Evolutionary conservation across 176 grass and related monocot genomes (phyloP), one percentile per base, ranked within the genome.

Genomic region (Oryza punctata): DNA sequence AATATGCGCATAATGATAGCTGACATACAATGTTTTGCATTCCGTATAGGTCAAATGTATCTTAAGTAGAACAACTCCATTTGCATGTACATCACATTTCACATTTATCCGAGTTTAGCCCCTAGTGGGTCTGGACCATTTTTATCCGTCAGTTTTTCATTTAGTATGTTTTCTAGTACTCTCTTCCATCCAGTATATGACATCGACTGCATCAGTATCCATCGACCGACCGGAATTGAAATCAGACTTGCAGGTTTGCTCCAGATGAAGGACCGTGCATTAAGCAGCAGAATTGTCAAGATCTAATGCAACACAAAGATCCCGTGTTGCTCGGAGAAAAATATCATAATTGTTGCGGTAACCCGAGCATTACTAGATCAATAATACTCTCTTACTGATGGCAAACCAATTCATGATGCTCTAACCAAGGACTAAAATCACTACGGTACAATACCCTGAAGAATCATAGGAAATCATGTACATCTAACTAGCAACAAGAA

Each of bases 401-500:
- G n/a, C 21, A 81, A 77, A 21, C 25, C 35, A 75, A 27, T 26
- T 15, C 63, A 14, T 33, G 18, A 74, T 28, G 47, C 69, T 29
- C 50, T 67, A 74, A 75, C 9, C 47, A 69, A 8, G 35, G 29
- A n/a, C 43, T 82, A 65, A 65, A 85, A 77, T 65, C 72, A 83
- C 47, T 21, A 47, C 28, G 63, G 14, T 49, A 30, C 69, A 83
- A 67, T 43, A 79, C 63, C 29, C 84, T 79, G 75, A 69, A 69
- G 69, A 70, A 61, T 4, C 69, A 69, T 33, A 69, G 63, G 57
- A 61, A 61, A 79, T 83, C 84, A 79, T 83, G 81, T 87, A 83
- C 80, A 70, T 23, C 75, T 49, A 78, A 4, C n/a, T 16, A 50
- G 47, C 14, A 65, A 15, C n/a, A n/a, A n/a, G n/a, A n/a, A n/a